Evolutionary conservation across 2,329 filamentous ascomycete genomes (phyloP), one percentile per base, ranked within the genome.

Genomic region (Penicillium glabrum): DNA sequence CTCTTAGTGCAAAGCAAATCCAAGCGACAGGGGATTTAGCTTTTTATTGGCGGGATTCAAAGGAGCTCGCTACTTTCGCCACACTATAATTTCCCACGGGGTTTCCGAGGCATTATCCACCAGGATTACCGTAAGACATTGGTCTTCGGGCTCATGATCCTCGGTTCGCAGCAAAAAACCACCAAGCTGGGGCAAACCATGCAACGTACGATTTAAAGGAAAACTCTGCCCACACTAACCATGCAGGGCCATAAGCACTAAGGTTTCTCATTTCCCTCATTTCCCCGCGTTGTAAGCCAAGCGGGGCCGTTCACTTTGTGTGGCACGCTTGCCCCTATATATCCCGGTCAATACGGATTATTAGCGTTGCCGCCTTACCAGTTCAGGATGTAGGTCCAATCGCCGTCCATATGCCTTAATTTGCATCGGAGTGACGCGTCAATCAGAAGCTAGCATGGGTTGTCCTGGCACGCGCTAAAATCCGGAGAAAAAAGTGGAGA

Each of bases 281-380:
- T 56, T 56, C 53, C 53, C 53, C 53, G 53, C 53, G 48, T 55
- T 45, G 31, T 41, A 50, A 55, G 24, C 53, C 53, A 53, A 53
- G 45, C 13, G 46, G 44, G 43, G 14, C 35, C 31, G 19, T 23
- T 10, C 43, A 10, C 26, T 21, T 14, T 14, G 16, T 19, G 35
- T 46, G 29, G 26, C 46, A 29, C 51, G 16, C 23, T 53, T 31
- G 23, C 35, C 31, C 23, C 26, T 26, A 24, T 46, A 9, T 41
- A 39, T 51, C 44, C 14, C 44, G 10, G 44, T 10, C 9, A n/a
- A 26, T 46, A 46, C 44, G 39, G 21, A 13, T 9, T 10, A 13
- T 9, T 19, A 23, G 39, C 5, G 19, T 41, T 23, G 39, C 39
- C 10, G 19, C 39, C 39, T 41, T 41, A 21, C 39, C 39, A n/a